phyloP scores from a whole-genome alignment of 2,329 filamentous ascomycete genomes.

The Bimuria novae-zelandiae region DNA sequence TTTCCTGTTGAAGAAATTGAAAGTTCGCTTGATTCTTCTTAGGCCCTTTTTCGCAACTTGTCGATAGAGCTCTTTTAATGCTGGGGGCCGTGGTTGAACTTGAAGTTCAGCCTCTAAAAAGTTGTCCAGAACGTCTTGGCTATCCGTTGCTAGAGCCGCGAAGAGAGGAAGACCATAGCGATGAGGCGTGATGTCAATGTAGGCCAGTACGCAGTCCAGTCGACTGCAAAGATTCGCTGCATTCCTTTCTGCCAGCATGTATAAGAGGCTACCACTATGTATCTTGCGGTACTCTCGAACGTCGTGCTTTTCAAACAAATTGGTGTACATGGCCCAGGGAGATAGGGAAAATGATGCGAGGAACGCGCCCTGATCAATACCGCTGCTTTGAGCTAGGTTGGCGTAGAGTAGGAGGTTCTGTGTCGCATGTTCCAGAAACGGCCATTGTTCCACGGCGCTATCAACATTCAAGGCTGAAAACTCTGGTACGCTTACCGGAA shows the following conservation, averaged over 20 bases:
- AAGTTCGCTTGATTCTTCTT: background rate
- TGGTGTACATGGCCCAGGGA: background rate
- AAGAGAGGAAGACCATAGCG: background rate
- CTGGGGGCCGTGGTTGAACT: too few relatives aligned
- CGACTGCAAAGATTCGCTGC: background rate
- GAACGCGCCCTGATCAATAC: background rate
- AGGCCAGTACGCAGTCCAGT: background rate
- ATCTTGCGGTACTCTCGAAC: background rate
- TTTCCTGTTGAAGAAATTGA: background rate
- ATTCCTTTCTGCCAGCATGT: background rate
- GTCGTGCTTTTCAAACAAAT: background rate
- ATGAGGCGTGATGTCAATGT: background rate
- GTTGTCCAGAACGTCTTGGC: background rate
- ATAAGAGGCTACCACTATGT: background rate
- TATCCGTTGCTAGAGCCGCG: background rate
- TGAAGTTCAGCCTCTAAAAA: background rate
- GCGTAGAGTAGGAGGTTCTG: background rate
- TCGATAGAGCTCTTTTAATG: background rate
- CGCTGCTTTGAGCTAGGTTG: background rate
- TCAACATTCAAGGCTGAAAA: too few relatives aligned
- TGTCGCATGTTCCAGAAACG: background rate
- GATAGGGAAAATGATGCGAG: background rate
- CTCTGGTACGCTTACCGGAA: too few relatives aligned
- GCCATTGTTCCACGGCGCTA: too few relatives aligned
- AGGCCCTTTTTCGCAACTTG: background rate